Evolutionary conservation across 2,329 filamentous ascomycete species (phyloP).

Genomic region (Aspergillus cejpii): DNA sequence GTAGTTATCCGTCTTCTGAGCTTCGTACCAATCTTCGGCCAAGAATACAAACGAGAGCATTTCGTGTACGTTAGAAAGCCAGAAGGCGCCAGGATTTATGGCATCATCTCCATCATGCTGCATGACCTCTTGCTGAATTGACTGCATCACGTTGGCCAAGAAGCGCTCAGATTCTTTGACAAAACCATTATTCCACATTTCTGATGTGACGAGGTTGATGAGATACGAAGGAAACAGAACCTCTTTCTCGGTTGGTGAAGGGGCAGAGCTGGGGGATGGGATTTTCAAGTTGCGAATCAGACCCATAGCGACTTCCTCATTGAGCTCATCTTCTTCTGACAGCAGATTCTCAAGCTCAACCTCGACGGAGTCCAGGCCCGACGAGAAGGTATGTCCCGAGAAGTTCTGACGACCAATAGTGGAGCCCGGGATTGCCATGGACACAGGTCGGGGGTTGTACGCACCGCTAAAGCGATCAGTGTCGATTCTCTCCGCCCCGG

Average conservation of each 20-base stretch:
- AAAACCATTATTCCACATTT: constrained; percentile 99
- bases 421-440: constrained; percentile 69
- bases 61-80: constrained; percentile 98
- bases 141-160: constrained; percentile 98
- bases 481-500: constrained; percentile 75
- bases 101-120: constrained; percentile 95
- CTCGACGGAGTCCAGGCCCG: constrained; percentile 83
- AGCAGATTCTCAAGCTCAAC: constrained; percentile 89
- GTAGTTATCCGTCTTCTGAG: constrained; percentile 98
- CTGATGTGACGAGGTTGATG: constrained; percentile 96
- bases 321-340: constrained; percentile 89
- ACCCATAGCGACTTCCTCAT: constrained; percentile 94
- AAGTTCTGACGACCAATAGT: constrained; percentile 59
- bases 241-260: constrained; percentile 93
- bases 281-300: constrained; percentile 96
- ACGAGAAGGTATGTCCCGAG: constrained; percentile 69
- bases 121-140: constrained; percentile 99
- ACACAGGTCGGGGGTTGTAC: constrained; percentile 91
- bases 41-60: constrained; percentile 99
- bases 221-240: constrained; percentile 97
- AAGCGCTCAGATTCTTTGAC: constrained; percentile 99
- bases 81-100: constrained; percentile 95
- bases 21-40: constrained; percentile 98
- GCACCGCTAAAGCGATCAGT: constrained; percentile 84
- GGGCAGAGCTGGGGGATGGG: constrained; percentile 75